Percentiles rank a stretch among this genome's conserved stretches.
phyloP scores from a whole-genome alignment of 805 yeast species.

The Millerozyma miso region DNA sequence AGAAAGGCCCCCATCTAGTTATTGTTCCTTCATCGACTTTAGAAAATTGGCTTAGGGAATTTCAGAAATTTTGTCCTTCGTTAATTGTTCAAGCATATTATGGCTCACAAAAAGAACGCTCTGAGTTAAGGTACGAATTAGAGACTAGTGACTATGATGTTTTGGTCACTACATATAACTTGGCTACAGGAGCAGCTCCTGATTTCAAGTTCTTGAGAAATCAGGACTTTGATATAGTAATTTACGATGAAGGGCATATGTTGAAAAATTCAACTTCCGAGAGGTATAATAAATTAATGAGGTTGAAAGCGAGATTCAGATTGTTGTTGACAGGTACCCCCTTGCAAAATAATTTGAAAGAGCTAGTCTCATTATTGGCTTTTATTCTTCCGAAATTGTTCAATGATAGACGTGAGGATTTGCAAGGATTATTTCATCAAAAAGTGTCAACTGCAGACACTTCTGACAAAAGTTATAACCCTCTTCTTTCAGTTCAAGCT shows the following conservation, averaged over 20 bases:
- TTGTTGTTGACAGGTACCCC: constrained; percentile 95
- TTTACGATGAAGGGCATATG: constrained; percentile 98
- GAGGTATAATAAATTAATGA: constrained; percentile 83
- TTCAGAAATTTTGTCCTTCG: constrained; percentile 80
- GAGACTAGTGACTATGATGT: constrained; percentile 68
- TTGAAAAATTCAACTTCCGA: constrained; percentile 86
- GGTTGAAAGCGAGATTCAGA: constrained; percentile 77
- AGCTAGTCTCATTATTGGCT: constrained; percentile 82
- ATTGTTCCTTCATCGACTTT: constrained; percentile 96
- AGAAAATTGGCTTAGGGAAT: constrained; percentile 97
- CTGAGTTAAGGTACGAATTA: constrained; percentile 71
- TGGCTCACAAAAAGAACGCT: constrained; percentile 83
- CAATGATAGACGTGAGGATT: constrained; percentile 74
- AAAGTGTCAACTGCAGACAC: constrained; percentile 65
- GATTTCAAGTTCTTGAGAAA: constrained; percentile 77
- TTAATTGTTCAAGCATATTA: constrained; percentile 87
- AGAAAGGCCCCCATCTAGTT: constrained; percentile 78
- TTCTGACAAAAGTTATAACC: constrained; percentile 53
- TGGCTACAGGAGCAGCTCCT: constrained; percentile 81
- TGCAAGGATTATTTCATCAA: constrained; percentile 81
- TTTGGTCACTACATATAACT: constrained; percentile 86
- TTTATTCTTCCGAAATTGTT: constrained; percentile 86
- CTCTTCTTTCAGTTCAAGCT: constrained; percentile 85
- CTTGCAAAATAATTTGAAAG: constrained; percentile 86
- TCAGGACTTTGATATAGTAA: constrained; percentile 78